These are phyloP conservation scores for Aleurites moluccanus DNA, from an alignment of 441 rosid species.

Conservation along the genomic window DNA sequence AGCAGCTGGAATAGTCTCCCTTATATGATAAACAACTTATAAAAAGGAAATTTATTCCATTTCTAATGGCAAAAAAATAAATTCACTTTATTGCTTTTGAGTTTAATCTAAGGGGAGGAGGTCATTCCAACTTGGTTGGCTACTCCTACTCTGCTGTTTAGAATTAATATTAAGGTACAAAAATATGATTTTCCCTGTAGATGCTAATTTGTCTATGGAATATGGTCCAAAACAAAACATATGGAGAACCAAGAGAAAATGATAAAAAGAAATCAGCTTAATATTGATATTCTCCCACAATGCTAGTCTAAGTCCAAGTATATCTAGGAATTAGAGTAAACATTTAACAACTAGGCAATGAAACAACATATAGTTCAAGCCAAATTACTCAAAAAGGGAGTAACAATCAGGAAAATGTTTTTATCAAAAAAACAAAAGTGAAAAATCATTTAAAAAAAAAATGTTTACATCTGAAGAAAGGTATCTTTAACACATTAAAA, in stretches of 20 bases:
- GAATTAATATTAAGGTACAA: neutral
- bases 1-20: neutral
- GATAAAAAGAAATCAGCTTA: neutral
- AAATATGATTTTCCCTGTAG: neutral
- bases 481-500: neutral
- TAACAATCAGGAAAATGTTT: neutral
- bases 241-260: neutral
- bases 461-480: neutral
- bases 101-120: neutral
- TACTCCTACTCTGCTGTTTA: neutral
- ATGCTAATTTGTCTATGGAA: neutral
- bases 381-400: neutral
- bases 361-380: neutral
- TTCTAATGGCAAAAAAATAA: neutral
- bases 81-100: neutral
- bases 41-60: neutral
- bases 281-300: neutral
- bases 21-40: neutral
- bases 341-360: neutral
- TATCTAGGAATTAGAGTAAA: neutral
- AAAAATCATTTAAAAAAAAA: neutral
- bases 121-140: neutral
- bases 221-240: neutral
- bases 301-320: neutral
- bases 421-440: too few relatives aligned